Evolutionary conservation across 2,329 filamentous ascomycete species (phyloP), one percentile per base, ranked within the genome.

Genomic region (Colletotrichum chlorophyti): DNA sequence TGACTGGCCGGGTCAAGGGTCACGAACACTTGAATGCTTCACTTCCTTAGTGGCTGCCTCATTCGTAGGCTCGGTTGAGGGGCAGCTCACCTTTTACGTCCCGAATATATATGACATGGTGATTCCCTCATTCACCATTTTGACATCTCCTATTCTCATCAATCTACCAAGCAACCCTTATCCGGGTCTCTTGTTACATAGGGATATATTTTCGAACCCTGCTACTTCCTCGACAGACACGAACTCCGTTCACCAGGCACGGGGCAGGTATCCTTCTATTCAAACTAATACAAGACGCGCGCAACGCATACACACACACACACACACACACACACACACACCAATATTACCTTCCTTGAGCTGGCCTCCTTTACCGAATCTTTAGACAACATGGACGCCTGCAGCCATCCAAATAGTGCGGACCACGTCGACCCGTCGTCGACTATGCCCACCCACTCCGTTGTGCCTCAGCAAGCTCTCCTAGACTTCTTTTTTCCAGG

Each of bases 401-500:
- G n/a, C 11, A n/a, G 52, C 7, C 38, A 57, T 3, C 29, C 52
- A 43, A 31, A 37, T 3, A 43, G 31, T 11, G 52, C 43, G 43
- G 52, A 41, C 4, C 31, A 52, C 38, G 27, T 48, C 21, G 59
- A 43, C 14, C 31, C 34, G 9, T 52, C 53, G 12, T 37, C 41
- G 15, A 21, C 15, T 32, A 31, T 15, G 7, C 19, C 29, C n/a
- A n/a, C n/a, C 7, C 53, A 60, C n/a, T 32, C 58, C 6, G 23
- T n/a, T n/a, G n/a, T 45, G 14, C 70, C 77, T 7, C 78, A 79
- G 62, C 74, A 79, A 51, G 77, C 70, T 49, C 70, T 86, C 12
- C 74, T 91, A 27, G 86, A 90, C 66, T 79, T 81, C 61, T 80
- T 91, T 69, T 83, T 91, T 64, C 88, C 88, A 0, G 86, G 88